These are phyloP conservation scores for Phytophthora palmivora DNA, from an alignment of 352 stramenopile genomes.

Conservation along the genomic window DNA sequence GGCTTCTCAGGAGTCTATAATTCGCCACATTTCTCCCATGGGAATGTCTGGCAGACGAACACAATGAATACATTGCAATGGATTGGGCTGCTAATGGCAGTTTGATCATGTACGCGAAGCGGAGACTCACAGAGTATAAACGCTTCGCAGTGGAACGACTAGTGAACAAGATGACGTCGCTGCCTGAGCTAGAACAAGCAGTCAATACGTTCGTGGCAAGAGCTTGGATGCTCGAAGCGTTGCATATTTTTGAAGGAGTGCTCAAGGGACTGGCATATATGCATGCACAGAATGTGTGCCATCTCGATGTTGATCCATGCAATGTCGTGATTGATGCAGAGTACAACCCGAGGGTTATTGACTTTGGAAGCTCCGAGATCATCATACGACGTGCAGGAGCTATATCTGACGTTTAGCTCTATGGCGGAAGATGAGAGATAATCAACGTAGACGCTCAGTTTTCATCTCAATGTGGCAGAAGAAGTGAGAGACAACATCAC, in stretches of 20 bases:
- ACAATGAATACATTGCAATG: constrained; percentile 86
- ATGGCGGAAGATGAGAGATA: constrained; percentile 78
- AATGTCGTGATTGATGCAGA: constrained; percentile 77
- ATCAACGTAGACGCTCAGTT: too few relatives aligned
- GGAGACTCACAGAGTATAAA: constrained; percentile 73
- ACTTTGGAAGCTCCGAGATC: constrained; percentile 86
- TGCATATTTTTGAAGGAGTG: constrained; percentile 72
- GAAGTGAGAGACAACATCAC: too few relatives aligned
- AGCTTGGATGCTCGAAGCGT: constrained; percentile 73
- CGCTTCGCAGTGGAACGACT: constrained; percentile 64
- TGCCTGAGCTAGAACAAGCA: constrained; percentile 52
- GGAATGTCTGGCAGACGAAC: constrained; percentile 67
- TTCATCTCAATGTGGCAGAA: too few relatives aligned
- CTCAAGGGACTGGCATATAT: constrained; percentile 80
- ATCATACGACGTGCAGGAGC: constrained; percentile 67
- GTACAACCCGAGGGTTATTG: constrained; percentile 67
- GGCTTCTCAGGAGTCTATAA: constrained; percentile 65
- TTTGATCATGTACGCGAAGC: constrained; percentile 72
- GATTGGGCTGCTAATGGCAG: constrained; percentile 76
- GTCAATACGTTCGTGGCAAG: constrained; percentile 70
- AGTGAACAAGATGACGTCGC: constrained; percentile 58
- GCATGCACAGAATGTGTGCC: constrained; percentile 79
- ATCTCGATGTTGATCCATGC: constrained; percentile 83
- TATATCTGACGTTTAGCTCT: constrained; percentile 59
- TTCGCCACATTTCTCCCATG: constrained; percentile 73